Evolutionary conservation across 1,284 basidiomycete genomes (phyloP).

Genomic region (Tremellales sp.): DNA sequence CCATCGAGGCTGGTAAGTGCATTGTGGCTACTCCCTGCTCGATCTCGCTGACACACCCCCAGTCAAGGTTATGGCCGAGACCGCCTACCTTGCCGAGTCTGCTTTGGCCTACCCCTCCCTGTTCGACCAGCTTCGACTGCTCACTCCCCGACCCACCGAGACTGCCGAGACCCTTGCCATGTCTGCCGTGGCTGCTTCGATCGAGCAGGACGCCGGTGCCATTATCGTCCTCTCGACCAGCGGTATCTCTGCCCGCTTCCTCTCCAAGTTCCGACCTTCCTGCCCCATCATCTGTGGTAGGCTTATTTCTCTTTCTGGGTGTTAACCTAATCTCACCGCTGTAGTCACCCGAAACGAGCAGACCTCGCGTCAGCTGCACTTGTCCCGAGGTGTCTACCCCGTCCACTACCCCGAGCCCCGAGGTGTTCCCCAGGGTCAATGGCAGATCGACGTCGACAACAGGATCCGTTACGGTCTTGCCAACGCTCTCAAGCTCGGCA

Average conservation of each 20-base stretch:
- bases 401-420: slow-evolving; percentile 90
- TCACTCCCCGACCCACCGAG: slow-evolving; percentile 78
- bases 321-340: neutral
- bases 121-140: slow-evolving; percentile 77
- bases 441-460: slow-evolving; percentile 87
- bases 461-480: slow-evolving; percentile 75
- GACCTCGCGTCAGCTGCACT: slow-evolving; percentile 92
- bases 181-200: slow-evolving; percentile 88
- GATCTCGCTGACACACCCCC: neutral
- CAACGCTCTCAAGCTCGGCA: slow-evolving; percentile 77
- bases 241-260: slow-evolving; percentile 90
- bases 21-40: neutral
- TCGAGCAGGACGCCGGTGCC: slow-evolving; percentile 87
- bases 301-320: slow-evolving; percentile 18
- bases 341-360: slow-evolving; percentile 92
- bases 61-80: slow-evolving; percentile 99
- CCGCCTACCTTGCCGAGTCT: slow-evolving; percentile 86
- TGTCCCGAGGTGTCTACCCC: slow-evolving; percentile 95
- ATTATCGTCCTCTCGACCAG: slow-evolving; percentile 96
- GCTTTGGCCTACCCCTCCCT: slow-evolving; percentile 89
- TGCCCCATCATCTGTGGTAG: slow-evolving; percentile 91
- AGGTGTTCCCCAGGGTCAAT: slow-evolving; percentile 79
- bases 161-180: slow-evolving; percentile 92
- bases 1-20: slow-evolving; percentile 76
- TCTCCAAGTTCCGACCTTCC: slow-evolving; percentile 93